Percentiles rank a stretch among this genome's conserved stretches.
Conservation (phyloP, 177 flowering plant species). For the Vitis hybrid region DNA sequence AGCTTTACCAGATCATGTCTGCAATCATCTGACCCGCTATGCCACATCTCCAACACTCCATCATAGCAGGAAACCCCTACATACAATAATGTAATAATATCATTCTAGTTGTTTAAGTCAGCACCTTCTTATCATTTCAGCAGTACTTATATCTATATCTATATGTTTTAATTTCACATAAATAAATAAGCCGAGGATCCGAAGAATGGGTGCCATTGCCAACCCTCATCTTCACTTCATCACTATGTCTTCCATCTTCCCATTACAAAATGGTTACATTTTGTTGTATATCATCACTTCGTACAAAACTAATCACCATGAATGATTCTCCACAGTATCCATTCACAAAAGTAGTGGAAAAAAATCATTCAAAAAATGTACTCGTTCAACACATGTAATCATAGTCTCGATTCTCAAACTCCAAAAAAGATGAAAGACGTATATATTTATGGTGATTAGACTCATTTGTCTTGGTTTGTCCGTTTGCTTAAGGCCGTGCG, state of each 20-base stretch:
- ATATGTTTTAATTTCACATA: background rate
- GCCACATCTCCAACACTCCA: constrained; percentile 25
- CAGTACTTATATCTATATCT: background rate
- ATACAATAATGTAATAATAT: background rate
- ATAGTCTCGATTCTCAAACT: too few species aligned
- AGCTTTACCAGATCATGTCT: constrained; percentile 21
- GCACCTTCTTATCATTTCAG: constrained; percentile 16
- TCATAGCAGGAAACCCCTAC: constrained; percentile 14
- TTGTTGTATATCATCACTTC: background rate
- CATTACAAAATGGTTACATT: background rate
- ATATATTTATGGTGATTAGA: constrained; percentile 1
- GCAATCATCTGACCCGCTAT: constrained; percentile 18
- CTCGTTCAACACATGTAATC: too few species aligned
- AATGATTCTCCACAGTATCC: too few species aligned
- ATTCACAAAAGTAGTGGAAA: too few species aligned
- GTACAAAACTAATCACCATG: too few species aligned
- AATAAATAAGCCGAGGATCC: background rate
- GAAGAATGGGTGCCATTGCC: constrained; percentile 35
- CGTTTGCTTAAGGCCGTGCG: background rate
- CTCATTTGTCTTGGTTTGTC: constrained; percentile 4
- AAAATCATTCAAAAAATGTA: too few species aligned
- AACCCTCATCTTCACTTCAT: constrained; percentile 31
- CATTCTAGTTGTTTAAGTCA: constrained; percentile 14
- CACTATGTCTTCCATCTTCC: constrained; percentile 34
- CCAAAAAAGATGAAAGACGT: too few species aligned